These are phyloP conservation scores for Linnemannia exigua DNA, from an alignment of 192 early-diverging fungal genomes.

Conservation along the genomic window DNA sequence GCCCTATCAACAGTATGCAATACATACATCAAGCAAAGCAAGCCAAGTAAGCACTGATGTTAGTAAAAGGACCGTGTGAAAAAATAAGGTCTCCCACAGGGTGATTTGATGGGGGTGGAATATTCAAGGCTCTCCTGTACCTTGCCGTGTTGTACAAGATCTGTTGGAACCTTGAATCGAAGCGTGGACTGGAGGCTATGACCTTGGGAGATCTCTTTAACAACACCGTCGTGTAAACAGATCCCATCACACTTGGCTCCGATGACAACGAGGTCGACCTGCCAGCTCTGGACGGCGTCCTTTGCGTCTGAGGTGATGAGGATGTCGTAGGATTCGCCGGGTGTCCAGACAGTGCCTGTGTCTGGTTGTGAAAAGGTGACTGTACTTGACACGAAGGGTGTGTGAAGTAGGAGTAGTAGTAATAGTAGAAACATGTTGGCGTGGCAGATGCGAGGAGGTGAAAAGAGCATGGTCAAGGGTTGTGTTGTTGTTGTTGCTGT, in stretches of 20 bases:
- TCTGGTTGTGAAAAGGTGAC: slow-evolving; percentile 17
- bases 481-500: background rate
- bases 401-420: background rate
- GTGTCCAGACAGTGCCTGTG: slow-evolving; percentile 8
- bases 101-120: background rate
- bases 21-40: background rate
- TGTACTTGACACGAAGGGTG: background rate
- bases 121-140: background rate
- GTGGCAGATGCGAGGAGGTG: background rate
- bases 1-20: background rate
- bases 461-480: background rate
- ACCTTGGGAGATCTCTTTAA: slow-evolving; percentile 16
- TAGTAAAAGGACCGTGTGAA: no score
- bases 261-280: slow-evolving; percentile 28
- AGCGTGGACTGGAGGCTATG: slow-evolving; percentile 6
- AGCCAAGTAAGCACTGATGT: background rate
- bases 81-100: background rate
- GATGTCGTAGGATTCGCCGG: slow-evolving; percentile 32
- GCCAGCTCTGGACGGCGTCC: slow-evolving; percentile 21
- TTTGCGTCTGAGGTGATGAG: slow-evolving; percentile 8
- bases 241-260: slow-evolving; percentile 30
- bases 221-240: slow-evolving; percentile 29
- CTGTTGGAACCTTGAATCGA: slow-evolving; percentile 21
- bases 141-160: slow-evolving; percentile 43
- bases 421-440: background rate